These are phyloP conservation scores for Hypoxylon sp. DNA, from an alignment of 2,329 filamentous ascomycete genomes.

Conservation along the genomic window DNA sequence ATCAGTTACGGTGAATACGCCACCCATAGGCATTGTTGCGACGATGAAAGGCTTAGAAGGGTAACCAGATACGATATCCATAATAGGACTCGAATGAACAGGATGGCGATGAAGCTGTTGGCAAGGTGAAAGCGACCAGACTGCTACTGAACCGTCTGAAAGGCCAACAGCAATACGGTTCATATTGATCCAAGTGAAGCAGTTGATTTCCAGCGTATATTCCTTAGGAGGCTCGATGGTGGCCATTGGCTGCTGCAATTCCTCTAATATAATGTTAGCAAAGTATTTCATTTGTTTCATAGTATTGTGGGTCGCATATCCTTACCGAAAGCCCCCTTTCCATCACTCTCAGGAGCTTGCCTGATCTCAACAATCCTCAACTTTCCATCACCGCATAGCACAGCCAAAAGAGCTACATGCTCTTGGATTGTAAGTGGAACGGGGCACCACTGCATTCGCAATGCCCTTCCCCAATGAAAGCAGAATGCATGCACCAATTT, in stretches of 20 bases:
- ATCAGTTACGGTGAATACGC: conserved; percentile 67
- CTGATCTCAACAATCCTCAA: conserved; percentile 64
- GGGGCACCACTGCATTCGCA: conserved; percentile 69
- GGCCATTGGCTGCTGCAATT: conserved; percentile 61
- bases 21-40: conserved; percentile 69
- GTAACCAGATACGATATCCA: conserved; percentile 70
- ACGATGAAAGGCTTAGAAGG: conserved; percentile 70
- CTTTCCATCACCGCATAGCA: conserved; percentile 66
- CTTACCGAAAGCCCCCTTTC: conserved; percentile 59
- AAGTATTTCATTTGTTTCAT: conserved; percentile 7
- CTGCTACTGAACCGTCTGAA: conserved; percentile 68
- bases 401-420: conserved; percentile 60
- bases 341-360: conserved; percentile 50
- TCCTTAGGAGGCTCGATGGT: conserved; percentile 63
- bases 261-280: conserved; percentile 58
- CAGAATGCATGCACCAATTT: conserved; percentile 62
- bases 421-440: conserved; percentile 54
- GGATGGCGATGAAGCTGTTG: conserved; percentile 66
- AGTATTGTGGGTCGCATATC: conserved; percentile 3
- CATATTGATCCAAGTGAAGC: conserved; percentile 68
- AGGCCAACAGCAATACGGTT: conserved; percentile 71
- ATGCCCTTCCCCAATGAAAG: conserved; percentile 66
- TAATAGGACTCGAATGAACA: conserved; percentile 67
- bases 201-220: conserved; percentile 64
- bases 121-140: conserved; percentile 69